phyloP scores from a whole-genome alignment of 2,329 filamentous ascomycete genomes.

The Colletotrichum sp. region DNA sequence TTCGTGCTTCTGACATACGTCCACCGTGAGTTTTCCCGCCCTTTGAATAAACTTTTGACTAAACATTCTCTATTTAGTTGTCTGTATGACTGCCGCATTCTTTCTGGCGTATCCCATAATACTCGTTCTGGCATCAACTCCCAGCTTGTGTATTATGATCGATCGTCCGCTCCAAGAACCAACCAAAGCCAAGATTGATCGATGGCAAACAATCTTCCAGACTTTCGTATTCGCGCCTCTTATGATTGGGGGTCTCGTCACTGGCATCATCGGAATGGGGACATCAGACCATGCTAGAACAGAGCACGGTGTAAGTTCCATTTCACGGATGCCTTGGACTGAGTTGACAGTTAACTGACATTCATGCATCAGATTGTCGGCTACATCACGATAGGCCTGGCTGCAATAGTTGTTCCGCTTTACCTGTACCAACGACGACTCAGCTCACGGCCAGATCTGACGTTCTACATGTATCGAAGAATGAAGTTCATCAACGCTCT shows the following conservation, averaged over 20 bases:
- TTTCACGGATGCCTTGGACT: not conserved
- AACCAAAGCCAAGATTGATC: not conserved
- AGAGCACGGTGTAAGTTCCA: not conserved
- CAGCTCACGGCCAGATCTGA: not conserved
- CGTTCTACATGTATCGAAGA: slow-evolving; percentile 10
- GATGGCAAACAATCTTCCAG: slow-evolving; percentile 7
- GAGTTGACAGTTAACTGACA: not conserved
- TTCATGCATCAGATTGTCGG: not conserved
- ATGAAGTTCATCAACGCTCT: slow-evolving; percentile 7
- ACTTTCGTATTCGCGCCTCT: not conserved
- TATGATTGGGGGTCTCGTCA: not conserved
- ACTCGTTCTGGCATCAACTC: not conserved
- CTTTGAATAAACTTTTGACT: not conserved
- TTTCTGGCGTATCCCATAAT: slow-evolving; percentile 11
- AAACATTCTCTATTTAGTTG: not conserved
- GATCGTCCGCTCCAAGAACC: slow-evolving; percentile 3
- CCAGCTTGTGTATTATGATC: slow-evolving; percentile 8
- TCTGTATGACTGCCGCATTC: slow-evolving; percentile 2
- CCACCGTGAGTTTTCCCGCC: not conserved
- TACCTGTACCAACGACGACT: slow-evolving; percentile 9
- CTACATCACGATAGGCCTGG: not conserved
- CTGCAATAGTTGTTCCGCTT: not conserved
- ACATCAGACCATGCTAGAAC: not conserved
- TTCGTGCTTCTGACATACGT: slow-evolving; percentile 8
- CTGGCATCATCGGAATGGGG: not conserved